A percentile compares a stretch with the other conserved stretches of the same genome.
These are phyloP conservation scores for Nigrospora oryzae DNA, from an alignment of 2,329 filamentous ascomycete species.

Conservation along the genomic window DNA sequence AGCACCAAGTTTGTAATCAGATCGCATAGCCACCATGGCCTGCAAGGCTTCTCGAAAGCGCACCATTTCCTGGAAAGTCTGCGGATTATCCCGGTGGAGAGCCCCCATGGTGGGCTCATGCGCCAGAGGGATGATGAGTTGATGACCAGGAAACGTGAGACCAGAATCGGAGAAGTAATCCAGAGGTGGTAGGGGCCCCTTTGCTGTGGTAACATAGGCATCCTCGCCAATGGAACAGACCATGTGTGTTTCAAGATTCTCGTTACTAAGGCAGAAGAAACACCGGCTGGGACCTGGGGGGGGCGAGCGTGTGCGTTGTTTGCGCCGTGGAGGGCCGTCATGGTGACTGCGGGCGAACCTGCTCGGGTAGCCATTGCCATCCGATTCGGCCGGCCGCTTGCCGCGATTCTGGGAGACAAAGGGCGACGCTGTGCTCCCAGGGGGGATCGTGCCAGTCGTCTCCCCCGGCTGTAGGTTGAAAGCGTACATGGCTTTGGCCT, in stretches of 20 bases:
- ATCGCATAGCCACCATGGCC: slow-evolving; percentile 58
- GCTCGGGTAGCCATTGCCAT: slow-evolving; percentile 38
- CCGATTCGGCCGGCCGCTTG: slow-evolving; percentile 45
- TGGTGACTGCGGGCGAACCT: slow-evolving; percentile 45
- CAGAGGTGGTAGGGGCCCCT: slow-evolving; percentile 72
- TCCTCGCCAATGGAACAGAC: slow-evolving; percentile 84
- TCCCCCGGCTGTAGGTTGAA: slow-evolving; percentile 64
- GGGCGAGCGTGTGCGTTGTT: slow-evolving; percentile 38
- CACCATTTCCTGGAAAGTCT: slow-evolving; percentile 72
- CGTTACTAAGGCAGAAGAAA: slow-evolving; percentile 93
- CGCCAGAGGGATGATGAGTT: slow-evolving; percentile 82
- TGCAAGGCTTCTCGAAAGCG: slow-evolving; percentile 72
- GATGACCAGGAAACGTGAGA: slow-evolving; percentile 72
- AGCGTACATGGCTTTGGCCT: slow-evolving; percentile 75
- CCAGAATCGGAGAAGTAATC: slow-evolving; percentile 56
- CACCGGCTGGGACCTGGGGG: slow-evolving; percentile 69
- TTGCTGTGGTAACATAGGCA: slow-evolving; percentile 82
- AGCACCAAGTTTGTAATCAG: slow-evolving; percentile 58
- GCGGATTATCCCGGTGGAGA: slow-evolving; percentile 48
- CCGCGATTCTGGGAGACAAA: slow-evolving; percentile 43
- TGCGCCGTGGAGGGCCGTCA: slow-evolving; percentile 30
- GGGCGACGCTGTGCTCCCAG: slow-evolving; percentile 69
- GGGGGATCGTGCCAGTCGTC: slow-evolving; percentile 50
- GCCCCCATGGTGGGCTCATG: slow-evolving; percentile 69
- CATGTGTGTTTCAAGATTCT: slow-evolving; percentile 76